Conservation (phyloP, 2,329 filamentous ascomycete species). For the Fusarium sambucinum region DNA sequence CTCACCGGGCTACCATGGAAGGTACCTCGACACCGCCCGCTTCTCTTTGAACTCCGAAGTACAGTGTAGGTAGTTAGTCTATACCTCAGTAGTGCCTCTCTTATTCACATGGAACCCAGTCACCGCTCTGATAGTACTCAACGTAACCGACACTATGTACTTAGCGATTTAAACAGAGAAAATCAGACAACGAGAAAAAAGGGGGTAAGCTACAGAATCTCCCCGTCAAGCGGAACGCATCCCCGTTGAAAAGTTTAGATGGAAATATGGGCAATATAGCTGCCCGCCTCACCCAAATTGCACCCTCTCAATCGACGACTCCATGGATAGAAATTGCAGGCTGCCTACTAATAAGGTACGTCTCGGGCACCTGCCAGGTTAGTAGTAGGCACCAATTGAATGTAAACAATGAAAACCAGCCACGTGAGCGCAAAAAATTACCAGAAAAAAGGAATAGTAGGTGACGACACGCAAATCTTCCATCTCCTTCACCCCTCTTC, state of each 20-base stretch:
- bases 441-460: background rate
- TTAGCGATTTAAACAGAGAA: slow-evolving; percentile 1
- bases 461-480: slow-evolving; percentile 37
- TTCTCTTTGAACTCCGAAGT: background rate
- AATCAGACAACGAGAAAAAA: slow-evolving; percentile 12
- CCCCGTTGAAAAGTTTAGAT: slow-evolving; percentile 31
- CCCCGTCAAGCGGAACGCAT: slow-evolving; percentile 23
- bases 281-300: slow-evolving; percentile 31
- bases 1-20: background rate
- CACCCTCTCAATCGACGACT: slow-evolving; percentile 4
- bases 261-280: slow-evolving; percentile 17
- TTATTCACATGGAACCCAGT: slow-evolving; percentile 31
- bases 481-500: slow-evolving; percentile 43
- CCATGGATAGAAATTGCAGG: slow-evolving; percentile 16
- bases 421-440: slow-evolving; percentile 32
- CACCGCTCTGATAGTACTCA: slow-evolving; percentile 36
- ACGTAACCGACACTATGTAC: slow-evolving; percentile 24
- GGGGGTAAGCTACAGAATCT: slow-evolving; percentile 17
- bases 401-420: slow-evolving; percentile 28
- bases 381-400: background rate
- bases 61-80: background rate
- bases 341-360: background rate
- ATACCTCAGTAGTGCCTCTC: slow-evolving; percentile 12
- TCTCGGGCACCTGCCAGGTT: background rate
- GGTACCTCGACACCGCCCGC: slow-evolving; percentile 4